Evolutionary conservation across 2,329 filamentous ascomycete species (phyloP), one percentile per base, ranked within the genome.

Genomic region (Sarocladiaceae sp.): DNA sequence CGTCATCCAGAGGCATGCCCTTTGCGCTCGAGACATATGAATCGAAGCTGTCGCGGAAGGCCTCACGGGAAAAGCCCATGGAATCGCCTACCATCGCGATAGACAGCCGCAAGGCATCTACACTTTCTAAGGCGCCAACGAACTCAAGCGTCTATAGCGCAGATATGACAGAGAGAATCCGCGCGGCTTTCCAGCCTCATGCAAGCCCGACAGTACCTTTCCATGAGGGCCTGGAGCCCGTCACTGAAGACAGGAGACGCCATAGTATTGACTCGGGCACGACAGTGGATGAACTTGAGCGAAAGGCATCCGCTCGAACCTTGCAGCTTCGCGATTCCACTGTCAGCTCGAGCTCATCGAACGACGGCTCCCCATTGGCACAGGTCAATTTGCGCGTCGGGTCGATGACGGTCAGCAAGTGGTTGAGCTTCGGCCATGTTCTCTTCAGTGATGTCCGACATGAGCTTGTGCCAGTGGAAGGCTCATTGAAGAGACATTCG

Each of bases 371-470:
- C 2, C 79, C 82, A 2, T 64, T 83, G 16, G 77, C 80, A 0
- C 82, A 84, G 58, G 83, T 88, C 49, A 88, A 89, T 55, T 73
- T 93, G 18, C 76, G 87, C 2, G 82, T 88, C 13, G 86, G 83
- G 4, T 88, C 86, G 2, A 81, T 93, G 70, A 89, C 87, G 48
- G 87, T 89, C 19, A 89, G 84, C 70, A 90, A 90, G 58, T 93
- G 86, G 87, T 75, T 93, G 19, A 88, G 84, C 0, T 91, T 91
- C 58, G 87, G 87, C 1, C 83, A 88, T 53, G 85, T 91, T 0
- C 70, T 93, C 3, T 90, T 93, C 65, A 89, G 85, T 53, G 86
- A 88, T 10, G 80, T 85, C 4, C 78, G 87, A 20, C 82, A 87
- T 35, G 82, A 88, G 51, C 72, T 90, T 18, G 66, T 73, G 1